These are phyloP conservation scores for Monosporozyma yasuniensis DNA, from an alignment of 805 yeast species.

Conservation along the genomic window DNA sequence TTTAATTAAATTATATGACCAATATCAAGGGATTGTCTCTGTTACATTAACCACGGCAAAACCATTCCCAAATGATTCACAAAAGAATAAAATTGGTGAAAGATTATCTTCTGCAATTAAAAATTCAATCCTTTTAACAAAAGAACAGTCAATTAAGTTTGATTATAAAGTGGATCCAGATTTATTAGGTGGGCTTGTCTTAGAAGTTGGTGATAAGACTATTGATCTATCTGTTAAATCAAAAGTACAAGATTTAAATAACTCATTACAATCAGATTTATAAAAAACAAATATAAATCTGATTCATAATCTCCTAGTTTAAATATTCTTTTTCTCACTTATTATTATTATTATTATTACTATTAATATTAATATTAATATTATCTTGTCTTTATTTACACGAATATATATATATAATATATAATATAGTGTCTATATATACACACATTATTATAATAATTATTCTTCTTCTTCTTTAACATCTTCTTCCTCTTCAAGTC, in stretches of 20 bases:
- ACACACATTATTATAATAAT: too few relatives aligned
- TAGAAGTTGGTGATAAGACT: conserved; percentile 94
- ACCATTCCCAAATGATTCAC: conserved; percentile 72
- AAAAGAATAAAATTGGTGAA: conserved; percentile 68
- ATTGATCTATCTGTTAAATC: conserved; percentile 84
- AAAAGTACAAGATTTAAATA: conserved; percentile 83
- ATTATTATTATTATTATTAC: too few relatives aligned
- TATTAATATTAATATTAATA: too few relatives aligned
- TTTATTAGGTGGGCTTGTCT: conserved; percentile 90
- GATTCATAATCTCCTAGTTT: conserved; percentile 48
- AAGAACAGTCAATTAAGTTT: conserved; percentile 26
- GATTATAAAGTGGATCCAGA: conserved; percentile 79
- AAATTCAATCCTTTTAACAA: not conserved
- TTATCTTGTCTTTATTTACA: not conserved
- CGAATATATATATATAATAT: not conserved
- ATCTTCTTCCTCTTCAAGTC: too few relatives aligned
- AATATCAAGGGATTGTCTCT: conserved; percentile 85
- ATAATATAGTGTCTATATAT: not conserved
- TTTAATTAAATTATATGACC: conserved; percentile 73
- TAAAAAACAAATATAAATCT: too few relatives aligned
- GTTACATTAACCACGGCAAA: conserved; percentile 85
- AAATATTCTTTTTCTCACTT: not conserved
- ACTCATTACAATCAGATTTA: conserved; percentile 78
- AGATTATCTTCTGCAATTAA: not conserved
- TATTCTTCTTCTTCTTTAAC: too few relatives aligned